Conservation (phyloP, 2,329 filamentous ascomycete genomes). For the Pestalotiopsis sp. region DNA sequence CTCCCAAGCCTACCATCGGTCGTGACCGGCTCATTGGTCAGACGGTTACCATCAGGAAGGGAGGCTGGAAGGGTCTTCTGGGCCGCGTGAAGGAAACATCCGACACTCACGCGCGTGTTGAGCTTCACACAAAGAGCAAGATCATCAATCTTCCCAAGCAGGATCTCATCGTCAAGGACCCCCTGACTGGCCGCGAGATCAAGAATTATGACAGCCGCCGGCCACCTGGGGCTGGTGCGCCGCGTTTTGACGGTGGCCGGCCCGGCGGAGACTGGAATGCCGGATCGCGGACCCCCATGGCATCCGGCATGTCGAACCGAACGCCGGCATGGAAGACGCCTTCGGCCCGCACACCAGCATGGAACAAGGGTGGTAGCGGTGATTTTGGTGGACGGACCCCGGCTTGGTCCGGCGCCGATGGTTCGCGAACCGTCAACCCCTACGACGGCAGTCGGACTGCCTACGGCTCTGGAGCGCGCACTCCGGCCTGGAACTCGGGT, state of each 20-base stretch:
- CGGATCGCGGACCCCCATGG: constrained; percentile 70
- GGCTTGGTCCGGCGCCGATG: constrained; percentile 71
- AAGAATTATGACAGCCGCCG: constrained; percentile 63
- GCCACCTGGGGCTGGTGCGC: constrained; percentile 49
- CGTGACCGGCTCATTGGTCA: constrained; percentile 87
- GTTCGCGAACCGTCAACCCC: constrained; percentile 69
- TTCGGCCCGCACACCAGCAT: constrained; percentile 67
- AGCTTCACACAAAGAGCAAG: constrained; percentile 94
- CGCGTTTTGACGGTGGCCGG: constrained; percentile 46
- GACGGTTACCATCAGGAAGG: constrained; percentile 85
- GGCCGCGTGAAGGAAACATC: constrained; percentile 96
- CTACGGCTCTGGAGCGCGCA: constrained; percentile 74
- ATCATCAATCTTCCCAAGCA: constrained; percentile 83
- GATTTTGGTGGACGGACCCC: constrained; percentile 69
- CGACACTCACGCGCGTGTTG: constrained; percentile 82
- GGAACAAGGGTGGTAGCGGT: constrained; percentile 55
- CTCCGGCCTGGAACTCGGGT: constrained; percentile 78
- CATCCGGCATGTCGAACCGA: constrained; percentile 54
- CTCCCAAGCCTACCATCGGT: constrained; percentile 73
- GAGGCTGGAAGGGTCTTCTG: constrained; percentile 87
- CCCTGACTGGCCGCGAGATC: constrained; percentile 75
- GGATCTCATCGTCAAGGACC: constrained; percentile 84
- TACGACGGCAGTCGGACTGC: constrained; percentile 77
- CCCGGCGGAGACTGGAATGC: constrained; percentile 60
- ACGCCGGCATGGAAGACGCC: constrained; percentile 77